Evolutionary conservation across 1,284 basidiomycete species (phyloP), one percentile per base, ranked within the genome.

Genomic region (Pascua sp.): DNA sequence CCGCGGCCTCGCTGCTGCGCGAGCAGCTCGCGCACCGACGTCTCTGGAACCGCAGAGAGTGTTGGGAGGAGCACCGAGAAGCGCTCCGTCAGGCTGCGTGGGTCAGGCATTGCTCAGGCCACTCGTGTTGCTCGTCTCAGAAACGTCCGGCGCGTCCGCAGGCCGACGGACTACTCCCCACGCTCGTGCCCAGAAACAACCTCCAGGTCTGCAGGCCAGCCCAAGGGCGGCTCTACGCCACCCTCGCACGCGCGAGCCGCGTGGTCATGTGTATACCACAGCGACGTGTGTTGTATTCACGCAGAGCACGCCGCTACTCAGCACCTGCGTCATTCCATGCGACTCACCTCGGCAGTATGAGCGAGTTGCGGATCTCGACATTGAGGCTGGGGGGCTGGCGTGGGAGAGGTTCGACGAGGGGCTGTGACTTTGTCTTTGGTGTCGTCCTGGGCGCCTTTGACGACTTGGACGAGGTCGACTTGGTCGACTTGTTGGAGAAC

Each of bases 21-120:
- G 11, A 76, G 60, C 10, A 73, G 58, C 11, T 59, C 57, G 16
- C 74, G 65, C 10, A 76, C 56, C 3, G 68, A 66, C 8, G 56
- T 61, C 47, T 75, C 72, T 9, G 71, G 67, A 9, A 66, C 68
- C 0, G 63, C 48, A 2, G 67, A 61, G 13, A 75, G 57, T 2
- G 66, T 60, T 8, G 74, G 72, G 7, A 75, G 57, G 47, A 76
- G 71, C 32, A 75, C 67, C 2, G 72, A 75, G 68, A 76, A 76
- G 11, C 71, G 66, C 54, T 73, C 63, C 4, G 71, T 68, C 32
- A 76, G 56, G 9, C 74, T 73, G 56, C 9, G 36, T 13, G 15
- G 8, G 49, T 55, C 49, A 55, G 54, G 39, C 2, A 32, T 32
- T 32, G 24, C 24, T 32, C 24, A 32, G 24, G 24, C 24, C 24